phyloP scores from a whole-genome alignment of 2,329 filamentous ascomycete species.

The Chaetomium olivaceum region DNA sequence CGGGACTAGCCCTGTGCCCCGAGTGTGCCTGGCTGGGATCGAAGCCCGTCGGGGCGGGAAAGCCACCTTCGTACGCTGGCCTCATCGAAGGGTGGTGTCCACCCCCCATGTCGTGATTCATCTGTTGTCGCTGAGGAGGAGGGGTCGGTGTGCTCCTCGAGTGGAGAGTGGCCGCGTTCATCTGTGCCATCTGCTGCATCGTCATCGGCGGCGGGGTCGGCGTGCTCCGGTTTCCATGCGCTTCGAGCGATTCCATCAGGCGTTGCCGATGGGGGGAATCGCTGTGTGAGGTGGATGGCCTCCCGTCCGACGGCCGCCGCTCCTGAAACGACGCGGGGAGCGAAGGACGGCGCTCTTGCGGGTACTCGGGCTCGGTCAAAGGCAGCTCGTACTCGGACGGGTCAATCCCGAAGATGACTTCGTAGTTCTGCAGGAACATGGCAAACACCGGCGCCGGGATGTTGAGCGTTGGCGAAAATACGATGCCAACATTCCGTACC shows the following conservation, averaged over 20 bases:
- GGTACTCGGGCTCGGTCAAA: slow-evolving; percentile 41
- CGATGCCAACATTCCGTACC: slow-evolving; percentile 93
- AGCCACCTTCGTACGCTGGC: slow-evolving; percentile 49
- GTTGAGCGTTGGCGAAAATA: slow-evolving; percentile 95
- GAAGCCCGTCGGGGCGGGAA: slow-evolving; percentile 40
- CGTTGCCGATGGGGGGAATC: slow-evolving; percentile 56
- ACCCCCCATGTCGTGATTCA: slow-evolving; percentile 44
- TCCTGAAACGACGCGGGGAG: slow-evolving; percentile 33
- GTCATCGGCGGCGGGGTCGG: slow-evolving; percentile 52
- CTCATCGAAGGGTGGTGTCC: slow-evolving; percentile 38
- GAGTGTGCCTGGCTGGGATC: slow-evolving; percentile 37
- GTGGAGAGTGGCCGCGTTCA: slow-evolving; percentile 33
- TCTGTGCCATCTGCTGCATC: slow-evolving; percentile 36
- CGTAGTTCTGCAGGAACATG: slow-evolving; percentile 87
- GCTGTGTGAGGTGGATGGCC: slow-evolving; percentile 52
- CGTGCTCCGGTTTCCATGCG: slow-evolving; percentile 42
- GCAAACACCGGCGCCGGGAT: slow-evolving; percentile 94
- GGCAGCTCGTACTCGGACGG: slow-evolving; percentile 65
- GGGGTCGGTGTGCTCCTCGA: slow-evolving; percentile 47
- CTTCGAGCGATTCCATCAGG: slow-evolving; percentile 45
- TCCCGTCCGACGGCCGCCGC: slow-evolving; percentile 36
- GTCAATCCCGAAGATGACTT: slow-evolving; percentile 75
- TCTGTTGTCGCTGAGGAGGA: slow-evolving; percentile 42
- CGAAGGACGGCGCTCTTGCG: slow-evolving; percentile 35
- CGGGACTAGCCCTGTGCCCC: slow-evolving; percentile 33